A percentile compares a stretch with the other conserved stretches of the same genome.
Conservation (phyloP, 441 rosid genomes). For the Corymbia calophylla region DNA sequence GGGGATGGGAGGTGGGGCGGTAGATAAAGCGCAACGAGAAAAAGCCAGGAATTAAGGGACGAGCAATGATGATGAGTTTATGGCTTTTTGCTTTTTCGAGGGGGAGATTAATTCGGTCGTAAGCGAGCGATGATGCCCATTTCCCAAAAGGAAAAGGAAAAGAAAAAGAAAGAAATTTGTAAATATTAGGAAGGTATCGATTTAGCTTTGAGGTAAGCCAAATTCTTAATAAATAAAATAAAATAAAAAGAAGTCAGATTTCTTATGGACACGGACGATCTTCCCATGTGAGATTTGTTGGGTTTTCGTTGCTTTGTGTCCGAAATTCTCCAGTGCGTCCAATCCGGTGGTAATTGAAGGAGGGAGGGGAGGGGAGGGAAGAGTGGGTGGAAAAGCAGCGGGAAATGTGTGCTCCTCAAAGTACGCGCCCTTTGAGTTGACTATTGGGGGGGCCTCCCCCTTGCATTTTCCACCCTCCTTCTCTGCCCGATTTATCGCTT, state of each 20-base stretch:
- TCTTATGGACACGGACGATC: not conserved
- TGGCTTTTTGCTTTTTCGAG: not conserved
- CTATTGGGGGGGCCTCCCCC: not conserved
- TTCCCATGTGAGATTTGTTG: not conserved
- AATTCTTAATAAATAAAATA: not conserved
- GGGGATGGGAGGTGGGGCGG: not conserved
- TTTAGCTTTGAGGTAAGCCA: not conserved
- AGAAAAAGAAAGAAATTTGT: not conserved
- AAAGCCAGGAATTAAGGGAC: not conserved
- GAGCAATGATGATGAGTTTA: not conserved
- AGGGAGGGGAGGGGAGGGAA: not conserved
- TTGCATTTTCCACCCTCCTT: not conserved
- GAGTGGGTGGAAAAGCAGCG: not conserved
- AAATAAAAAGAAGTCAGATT: not conserved
- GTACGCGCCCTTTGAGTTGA: not conserved
- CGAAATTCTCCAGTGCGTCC: not conserved
- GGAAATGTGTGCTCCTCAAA: not conserved
- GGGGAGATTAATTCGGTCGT: not conserved
- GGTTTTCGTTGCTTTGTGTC: not conserved
- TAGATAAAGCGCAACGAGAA: not conserved
- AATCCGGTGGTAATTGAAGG: not conserved
- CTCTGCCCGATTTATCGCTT: not conserved
- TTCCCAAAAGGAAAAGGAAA: not conserved
- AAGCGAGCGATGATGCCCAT: not conserved
- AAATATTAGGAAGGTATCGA: not conserved